These are phyloP conservation scores for Rhizopogon rudus DNA, from an alignment of 768 basidiomycete genomes.

Conservation along the genomic window DNA sequence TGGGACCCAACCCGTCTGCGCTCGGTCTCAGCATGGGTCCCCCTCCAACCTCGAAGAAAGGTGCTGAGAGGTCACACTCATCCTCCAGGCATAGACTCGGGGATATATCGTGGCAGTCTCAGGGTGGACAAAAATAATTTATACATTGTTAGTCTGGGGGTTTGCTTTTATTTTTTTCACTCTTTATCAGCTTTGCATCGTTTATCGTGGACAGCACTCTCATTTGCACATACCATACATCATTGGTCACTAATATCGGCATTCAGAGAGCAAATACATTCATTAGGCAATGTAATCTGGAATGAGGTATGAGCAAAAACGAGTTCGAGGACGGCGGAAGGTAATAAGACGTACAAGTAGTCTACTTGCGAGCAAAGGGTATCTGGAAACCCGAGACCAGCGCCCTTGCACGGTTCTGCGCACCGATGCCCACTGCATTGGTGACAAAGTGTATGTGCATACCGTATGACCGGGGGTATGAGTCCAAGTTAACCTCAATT, in stretches of 20 bases:
- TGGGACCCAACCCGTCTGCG: conserved; percentile 14
- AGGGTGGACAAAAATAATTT: conserved; percentile 17
- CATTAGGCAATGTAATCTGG: not conserved
- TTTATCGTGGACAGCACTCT: conserved; percentile 22
- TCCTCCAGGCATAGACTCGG: conserved; percentile 50
- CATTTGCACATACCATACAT: conserved; percentile 25
- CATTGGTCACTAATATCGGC: conserved; percentile 17
- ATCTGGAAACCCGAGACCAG: conserved; percentile 90
- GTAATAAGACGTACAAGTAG: not conserved
- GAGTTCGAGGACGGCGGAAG: not conserved
- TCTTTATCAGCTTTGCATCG: conserved; percentile 14
- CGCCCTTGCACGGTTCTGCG: conserved; percentile 83
- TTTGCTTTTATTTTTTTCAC: conserved; percentile 13
- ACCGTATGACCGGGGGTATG: conserved; percentile 81
- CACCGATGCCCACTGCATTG: conserved; percentile 80
- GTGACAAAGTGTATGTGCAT: conserved; percentile 96
- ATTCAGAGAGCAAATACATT: conserved; percentile 9
- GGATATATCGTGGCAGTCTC: conserved; percentile 57
- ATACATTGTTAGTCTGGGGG: not conserved
- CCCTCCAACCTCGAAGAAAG: conserved; percentile 21
- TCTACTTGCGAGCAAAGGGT: conserved; percentile 61
- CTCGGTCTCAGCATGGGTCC: conserved; percentile 9
- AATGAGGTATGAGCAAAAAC: not conserved
- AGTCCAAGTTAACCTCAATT: conserved; percentile 89
- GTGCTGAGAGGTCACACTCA: conserved; percentile 30